Conservation (phyloP, 2,329 filamentous ascomycete genomes). For the Aspergillus chevalieri region DNA sequence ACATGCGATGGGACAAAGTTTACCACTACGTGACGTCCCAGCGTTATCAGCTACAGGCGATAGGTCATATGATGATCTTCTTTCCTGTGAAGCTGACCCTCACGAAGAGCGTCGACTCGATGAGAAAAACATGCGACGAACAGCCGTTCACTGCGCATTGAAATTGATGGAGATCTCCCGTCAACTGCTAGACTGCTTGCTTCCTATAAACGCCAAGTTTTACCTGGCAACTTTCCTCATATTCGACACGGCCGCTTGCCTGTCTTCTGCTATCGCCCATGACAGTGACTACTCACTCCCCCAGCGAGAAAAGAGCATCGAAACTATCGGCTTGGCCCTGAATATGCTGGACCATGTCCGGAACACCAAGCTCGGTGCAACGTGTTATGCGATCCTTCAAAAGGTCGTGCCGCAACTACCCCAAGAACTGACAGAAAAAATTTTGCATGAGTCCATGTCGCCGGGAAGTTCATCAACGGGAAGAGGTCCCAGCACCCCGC, state of each 20-base stretch:
- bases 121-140: slow-evolving; percentile 36
- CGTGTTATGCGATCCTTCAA: slow-evolving; percentile 17
- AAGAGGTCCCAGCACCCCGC: slow-evolving; percentile 1
- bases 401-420: slow-evolving; percentile 15
- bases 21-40: slow-evolving; percentile 44
- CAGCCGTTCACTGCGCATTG: slow-evolving; percentile 42
- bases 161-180: slow-evolving; percentile 38
- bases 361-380: slow-evolving; percentile 18
- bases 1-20: slow-evolving; percentile 37
- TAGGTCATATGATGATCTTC: slow-evolving; percentile 42
- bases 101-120: slow-evolving; percentile 23
- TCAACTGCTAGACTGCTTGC: slow-evolving; percentile 35
- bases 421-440: slow-evolving; percentile 2
- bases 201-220: slow-evolving; percentile 44
- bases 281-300: slow-evolving; percentile 40
- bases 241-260: slow-evolving; percentile 47
- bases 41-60: slow-evolving; percentile 42
- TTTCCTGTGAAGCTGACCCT: slow-evolving; percentile 44
- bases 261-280: slow-evolving; percentile 49
- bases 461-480: not conserved
- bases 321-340: slow-evolving; percentile 35
- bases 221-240: slow-evolving; percentile 47
- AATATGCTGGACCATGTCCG: slow-evolving; percentile 25
- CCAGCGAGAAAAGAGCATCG: slow-evolving; percentile 36
- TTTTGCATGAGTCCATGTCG: not conserved